Evolutionary conservation across 2,329 filamentous ascomycete genomes (phyloP).

Genomic region (Pestalotiopsis sp.): DNA sequence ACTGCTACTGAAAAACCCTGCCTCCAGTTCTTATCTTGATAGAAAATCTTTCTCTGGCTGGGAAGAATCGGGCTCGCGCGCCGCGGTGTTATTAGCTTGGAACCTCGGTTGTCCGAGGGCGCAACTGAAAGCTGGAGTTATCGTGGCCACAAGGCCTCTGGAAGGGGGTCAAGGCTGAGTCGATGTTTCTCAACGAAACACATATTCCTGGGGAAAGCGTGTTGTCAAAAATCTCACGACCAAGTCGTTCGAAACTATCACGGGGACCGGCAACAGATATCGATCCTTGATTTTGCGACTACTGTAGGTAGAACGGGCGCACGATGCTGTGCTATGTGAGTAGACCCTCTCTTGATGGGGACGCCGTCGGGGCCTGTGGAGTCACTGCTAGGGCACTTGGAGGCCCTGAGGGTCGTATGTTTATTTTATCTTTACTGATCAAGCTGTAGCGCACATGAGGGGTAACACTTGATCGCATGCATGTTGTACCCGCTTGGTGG

Average conservation of each 20-base stretch:
- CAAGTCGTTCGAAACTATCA: neutral
- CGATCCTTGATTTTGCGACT: neutral
- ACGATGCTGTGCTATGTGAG: neutral
- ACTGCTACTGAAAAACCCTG: neutral
- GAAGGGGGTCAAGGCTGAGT: neutral
- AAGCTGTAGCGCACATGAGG: neutral
- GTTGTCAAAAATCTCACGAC: neutral
- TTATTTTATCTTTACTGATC: neutral
- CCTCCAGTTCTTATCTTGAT: neutral
- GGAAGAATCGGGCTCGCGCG: neutral
- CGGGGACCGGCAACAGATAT: neutral
- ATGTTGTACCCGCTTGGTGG: neutral
- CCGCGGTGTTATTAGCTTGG: neutral
- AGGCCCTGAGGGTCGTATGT: neutral
- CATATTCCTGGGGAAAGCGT: neutral
- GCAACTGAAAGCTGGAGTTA: neutral
- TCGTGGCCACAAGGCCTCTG: conserved; percentile 2
- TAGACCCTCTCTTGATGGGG: neutral
- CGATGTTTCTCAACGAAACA: neutral
- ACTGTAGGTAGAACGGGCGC: neutral
- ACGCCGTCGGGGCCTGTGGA: neutral
- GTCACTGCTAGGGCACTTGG: neutral
- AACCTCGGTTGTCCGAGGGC: neutral
- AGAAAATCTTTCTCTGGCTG: neutral
- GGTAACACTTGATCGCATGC: neutral